phyloP scores from a whole-genome alignment of 2,329 filamentous ascomycete species.

The Penicillium sp. region DNA sequence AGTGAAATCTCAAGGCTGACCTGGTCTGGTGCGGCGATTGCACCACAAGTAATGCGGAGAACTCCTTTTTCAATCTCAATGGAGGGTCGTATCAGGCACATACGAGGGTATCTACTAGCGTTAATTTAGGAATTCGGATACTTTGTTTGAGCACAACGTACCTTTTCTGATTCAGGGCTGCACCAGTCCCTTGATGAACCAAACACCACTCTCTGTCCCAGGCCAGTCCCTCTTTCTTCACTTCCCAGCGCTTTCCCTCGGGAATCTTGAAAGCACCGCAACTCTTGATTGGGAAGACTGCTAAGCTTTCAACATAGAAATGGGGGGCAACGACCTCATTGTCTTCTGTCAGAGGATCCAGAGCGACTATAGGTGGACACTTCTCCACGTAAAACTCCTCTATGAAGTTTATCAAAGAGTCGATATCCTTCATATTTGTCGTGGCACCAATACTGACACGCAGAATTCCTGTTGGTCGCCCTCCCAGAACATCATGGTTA shows the following conservation, averaged over 20 bases:
- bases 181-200: constrained; percentile 79
- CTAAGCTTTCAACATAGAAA: constrained; percentile 63
- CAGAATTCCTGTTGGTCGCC: constrained; percentile 84
- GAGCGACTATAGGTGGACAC: constrained; percentile 16
- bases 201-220: constrained; percentile 99
- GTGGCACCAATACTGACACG: constrained; percentile 86
- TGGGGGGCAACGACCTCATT: constrained; percentile 18
- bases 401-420: constrained; percentile 69
- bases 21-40: constrained; percentile 34
- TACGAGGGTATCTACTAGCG: constrained; percentile 56
- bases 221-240: constrained; percentile 76
- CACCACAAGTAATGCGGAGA: constrained; percentile 57
- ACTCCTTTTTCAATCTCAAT: constrained; percentile 69
- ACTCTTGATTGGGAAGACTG: constrained; percentile 91
- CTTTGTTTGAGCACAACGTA: constrained; percentile 44
- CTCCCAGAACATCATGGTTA: constrained; percentile 76
- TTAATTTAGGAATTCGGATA: background rate
- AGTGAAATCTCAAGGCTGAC: constrained; percentile 41
- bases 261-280: constrained; percentile 78
- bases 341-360: constrained; percentile 18
- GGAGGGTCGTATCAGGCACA: constrained; percentile 76
- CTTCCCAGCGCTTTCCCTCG: constrained; percentile 65
- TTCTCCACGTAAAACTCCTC: constrained; percentile 63
- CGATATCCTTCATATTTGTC: constrained; percentile 75
- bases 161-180: constrained; percentile 83